Conservation (phyloP, 148 eudicot species). For the Arbutus unedo region DNA sequence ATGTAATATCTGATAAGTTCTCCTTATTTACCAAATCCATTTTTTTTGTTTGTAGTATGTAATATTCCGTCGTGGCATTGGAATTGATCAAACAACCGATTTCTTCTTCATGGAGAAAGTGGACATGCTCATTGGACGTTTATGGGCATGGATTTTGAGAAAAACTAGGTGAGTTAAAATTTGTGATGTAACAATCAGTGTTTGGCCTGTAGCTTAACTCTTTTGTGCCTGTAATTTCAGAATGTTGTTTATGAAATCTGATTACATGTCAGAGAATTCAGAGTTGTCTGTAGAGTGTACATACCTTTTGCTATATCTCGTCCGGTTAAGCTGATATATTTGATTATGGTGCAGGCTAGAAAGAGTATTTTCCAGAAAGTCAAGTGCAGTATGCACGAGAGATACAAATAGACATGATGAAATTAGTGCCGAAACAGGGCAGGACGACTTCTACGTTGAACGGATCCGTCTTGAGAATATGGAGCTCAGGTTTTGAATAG, state of each 20-base stretch:
- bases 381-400: conserved; percentile 31
- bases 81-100: conserved; percentile 81
- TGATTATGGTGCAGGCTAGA: conserved; percentile 46
- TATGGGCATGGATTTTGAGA: conserved; percentile 73
- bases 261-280: not conserved
- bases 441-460: conserved; percentile 62
- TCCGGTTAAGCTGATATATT: not conserved
- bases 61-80: conserved; percentile 96
- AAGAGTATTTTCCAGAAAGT: conserved; percentile 45
- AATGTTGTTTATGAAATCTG: not conserved
- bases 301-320: not conserved
- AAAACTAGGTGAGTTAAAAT: conserved; percentile 55
- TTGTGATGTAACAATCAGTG: not conserved
- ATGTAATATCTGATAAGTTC: not conserved
- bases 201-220: not conserved
- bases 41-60: conserved; percentile 47
- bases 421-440: conserved; percentile 33
- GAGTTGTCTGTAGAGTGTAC: not conserved
- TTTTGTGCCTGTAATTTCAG: not conserved
- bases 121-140: conserved; percentile 77
- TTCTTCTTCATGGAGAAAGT: conserved; percentile 94
- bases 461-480: conserved; percentile 84
- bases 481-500: conserved; percentile 61
- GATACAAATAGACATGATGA: conserved; percentile 67
- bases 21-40: not conserved